Evolutionary conservation across 2,329 filamentous ascomycete species (phyloP), one percentile per base, ranked within the genome.

Genomic region (Coleophoma eucalyptorum): DNA sequence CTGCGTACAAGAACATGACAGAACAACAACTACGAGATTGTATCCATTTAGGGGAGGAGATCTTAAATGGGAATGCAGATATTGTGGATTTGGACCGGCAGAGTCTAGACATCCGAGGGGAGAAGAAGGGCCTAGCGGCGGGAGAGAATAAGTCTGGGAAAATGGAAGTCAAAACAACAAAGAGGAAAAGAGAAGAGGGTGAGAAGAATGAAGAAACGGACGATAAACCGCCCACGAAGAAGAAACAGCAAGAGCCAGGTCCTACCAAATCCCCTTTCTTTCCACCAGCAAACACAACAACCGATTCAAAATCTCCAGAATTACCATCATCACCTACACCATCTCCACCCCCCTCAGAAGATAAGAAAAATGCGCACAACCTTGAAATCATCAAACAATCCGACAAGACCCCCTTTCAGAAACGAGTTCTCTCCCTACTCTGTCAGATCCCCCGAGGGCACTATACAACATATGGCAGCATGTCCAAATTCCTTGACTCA

Each of bases 381-480:
- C 52, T 64, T 33, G 50, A 54, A 20, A 58, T 59, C 45, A 64
- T 63, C 18, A 55, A 56, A 15, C 38, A 57, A 18, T 60, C 50
- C 18, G 37, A 53, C 35, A 58, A 57, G 34, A 81, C 81, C 0
- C 59, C 72, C 5, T 84, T 82, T 61, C 80, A 84, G 65, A 80
- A 83, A 66, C 69, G 70, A 52, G 80, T 95, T 55, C 93, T 90
- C 72, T 71, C 77, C 2, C 77, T 87, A 4, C 80, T 95, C 3
- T 85, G 86, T 63, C 87, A 90, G 63, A 89, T 96, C 53, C 91
- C 91, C 1, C 68, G 71, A 15, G 90, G 90, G 32, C 75, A 76
- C 49, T 86, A 91, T 62, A 90, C 87, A 0, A 93, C 90, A 0
- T 95, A 96, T 69, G 86, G 80, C 3, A 75, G 86, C 1, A 73